These are phyloP conservation scores for Triticum urartu DNA, from an alignment of 176 grass and related monocot genomes.

Conservation along the genomic window DNA sequence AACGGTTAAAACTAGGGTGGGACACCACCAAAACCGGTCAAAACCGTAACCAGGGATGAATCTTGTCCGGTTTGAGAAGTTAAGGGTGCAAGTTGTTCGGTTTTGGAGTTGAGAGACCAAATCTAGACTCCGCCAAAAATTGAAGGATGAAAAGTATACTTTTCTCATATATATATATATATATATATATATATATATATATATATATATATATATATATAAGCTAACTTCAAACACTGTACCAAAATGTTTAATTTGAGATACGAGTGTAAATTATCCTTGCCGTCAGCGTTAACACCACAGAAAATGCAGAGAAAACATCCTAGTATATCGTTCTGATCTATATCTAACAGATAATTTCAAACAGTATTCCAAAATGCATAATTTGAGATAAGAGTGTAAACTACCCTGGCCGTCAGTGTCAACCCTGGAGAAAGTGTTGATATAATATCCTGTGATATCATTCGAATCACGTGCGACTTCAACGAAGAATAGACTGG, in stretches of 20 bases:
- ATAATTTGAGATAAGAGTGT: slow-evolving; percentile 10
- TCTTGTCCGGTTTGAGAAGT: too few species aligned
- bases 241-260: not conserved
- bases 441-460: not conserved
- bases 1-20: too few species aligned
- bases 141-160: too few species aligned
- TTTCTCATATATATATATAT: too few species aligned
- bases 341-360: not conserved
- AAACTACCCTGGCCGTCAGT: not conserved
- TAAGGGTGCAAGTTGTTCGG: too few species aligned
- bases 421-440: not conserved
- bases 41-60: too few species aligned
- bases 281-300: not conserved
- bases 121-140: too few species aligned
- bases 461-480: not conserved
- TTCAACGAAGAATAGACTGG: not conserved
- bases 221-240: not conserved
- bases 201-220: too few species aligned
- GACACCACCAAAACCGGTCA: too few species aligned
- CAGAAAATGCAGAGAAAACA: not conserved
- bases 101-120: too few species aligned
- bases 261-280: not conserved
- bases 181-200: too few species aligned
- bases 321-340: not conserved
- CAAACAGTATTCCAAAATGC: not conserved